Conservation (phyloP, 495 filamentous ascomycete genomes). For the Aspergillus wentii region DNA sequence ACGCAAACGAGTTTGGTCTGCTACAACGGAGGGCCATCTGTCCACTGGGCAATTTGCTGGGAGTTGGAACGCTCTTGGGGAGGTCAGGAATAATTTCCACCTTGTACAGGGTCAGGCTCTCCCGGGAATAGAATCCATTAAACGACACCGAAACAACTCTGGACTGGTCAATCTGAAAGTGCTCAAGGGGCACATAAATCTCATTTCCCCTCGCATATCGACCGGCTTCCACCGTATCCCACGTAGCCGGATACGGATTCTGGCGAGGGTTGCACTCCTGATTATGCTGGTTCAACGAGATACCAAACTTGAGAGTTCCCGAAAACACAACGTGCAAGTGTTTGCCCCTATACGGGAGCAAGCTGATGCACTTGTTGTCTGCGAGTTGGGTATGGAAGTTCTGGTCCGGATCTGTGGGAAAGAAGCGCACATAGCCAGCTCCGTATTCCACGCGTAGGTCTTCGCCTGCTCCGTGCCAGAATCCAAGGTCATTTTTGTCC, state of each 20-base stretch:
- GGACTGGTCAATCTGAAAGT: slow-evolving; percentile 62
- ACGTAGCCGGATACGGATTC: slow-evolving; percentile 67
- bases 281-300: slow-evolving; percentile 73
- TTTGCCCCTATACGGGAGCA: slow-evolving; percentile 44
- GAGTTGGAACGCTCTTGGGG: slow-evolving; percentile 47
- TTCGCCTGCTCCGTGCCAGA: slow-evolving; percentile 70
- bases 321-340: slow-evolving; percentile 71
- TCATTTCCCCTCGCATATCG: slow-evolving; percentile 51
- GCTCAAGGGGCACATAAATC: slow-evolving; percentile 70
- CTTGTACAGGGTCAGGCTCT: slow-evolving; percentile 48
- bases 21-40: slow-evolving; percentile 60
- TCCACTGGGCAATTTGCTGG: slow-evolving; percentile 59
- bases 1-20: slow-evolving; percentile 69
- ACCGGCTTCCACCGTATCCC: slow-evolving; percentile 66
- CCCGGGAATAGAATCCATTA: slow-evolving; percentile 59
- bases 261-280: slow-evolving; percentile 50
- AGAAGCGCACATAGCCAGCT: slow-evolving; percentile 50
- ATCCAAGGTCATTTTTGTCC: slow-evolving; percentile 57
- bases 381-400: slow-evolving; percentile 64
- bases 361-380: slow-evolving; percentile 52
- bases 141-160: slow-evolving; percentile 61
- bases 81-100: slow-evolving; percentile 57
- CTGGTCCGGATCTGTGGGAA: slow-evolving; percentile 62
- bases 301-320: slow-evolving; percentile 61
- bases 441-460: slow-evolving; percentile 48